Conservation (phyloP, 352 stramenopile genomes). For the Elongisporangium undulatum region DNA sequence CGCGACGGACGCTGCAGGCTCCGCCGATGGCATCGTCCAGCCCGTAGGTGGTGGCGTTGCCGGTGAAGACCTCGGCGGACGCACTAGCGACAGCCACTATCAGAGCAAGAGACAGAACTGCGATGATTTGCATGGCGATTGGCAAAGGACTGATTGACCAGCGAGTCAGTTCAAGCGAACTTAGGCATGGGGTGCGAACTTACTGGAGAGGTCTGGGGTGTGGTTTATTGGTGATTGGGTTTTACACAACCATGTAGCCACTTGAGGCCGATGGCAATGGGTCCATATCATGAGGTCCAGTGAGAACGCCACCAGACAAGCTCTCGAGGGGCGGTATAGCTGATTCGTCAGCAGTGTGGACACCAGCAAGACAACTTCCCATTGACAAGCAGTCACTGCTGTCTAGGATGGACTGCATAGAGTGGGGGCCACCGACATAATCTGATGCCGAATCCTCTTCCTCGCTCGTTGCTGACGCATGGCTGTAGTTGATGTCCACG, state of each 20-base stretch:
- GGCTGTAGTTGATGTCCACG: slow-evolving; percentile 38
- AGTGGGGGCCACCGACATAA: background rate
- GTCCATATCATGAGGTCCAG: background rate
- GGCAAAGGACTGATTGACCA: background rate
- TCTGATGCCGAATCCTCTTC: background rate
- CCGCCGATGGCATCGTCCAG: slow-evolving; percentile 36
- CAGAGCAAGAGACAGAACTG: background rate
- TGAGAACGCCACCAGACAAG: background rate
- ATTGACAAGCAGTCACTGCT: background rate
- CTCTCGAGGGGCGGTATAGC: background rate
- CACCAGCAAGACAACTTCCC: background rate
- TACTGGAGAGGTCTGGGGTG: background rate
- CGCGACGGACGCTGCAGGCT: slow-evolving; percentile 43
- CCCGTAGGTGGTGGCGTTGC: slow-evolving; percentile 47
- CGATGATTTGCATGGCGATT: background rate
- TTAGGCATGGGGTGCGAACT: background rate
- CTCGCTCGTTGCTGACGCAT: background rate
- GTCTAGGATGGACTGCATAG: background rate
- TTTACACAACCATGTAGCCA: slow-evolving; percentile 32
- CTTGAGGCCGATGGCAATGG: background rate
- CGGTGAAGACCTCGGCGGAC: slow-evolving; percentile 33
- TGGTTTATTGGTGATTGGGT: slow-evolving; percentile 1
- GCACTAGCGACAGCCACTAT: background rate
- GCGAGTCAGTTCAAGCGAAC: background rate
- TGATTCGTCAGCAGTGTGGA: background rate